Percentiles rank a stretch among this genome's conserved stretches.
Conservation (phyloP, 768 basidiomycete species). For the Xerocomus potaroensis region DNA sequence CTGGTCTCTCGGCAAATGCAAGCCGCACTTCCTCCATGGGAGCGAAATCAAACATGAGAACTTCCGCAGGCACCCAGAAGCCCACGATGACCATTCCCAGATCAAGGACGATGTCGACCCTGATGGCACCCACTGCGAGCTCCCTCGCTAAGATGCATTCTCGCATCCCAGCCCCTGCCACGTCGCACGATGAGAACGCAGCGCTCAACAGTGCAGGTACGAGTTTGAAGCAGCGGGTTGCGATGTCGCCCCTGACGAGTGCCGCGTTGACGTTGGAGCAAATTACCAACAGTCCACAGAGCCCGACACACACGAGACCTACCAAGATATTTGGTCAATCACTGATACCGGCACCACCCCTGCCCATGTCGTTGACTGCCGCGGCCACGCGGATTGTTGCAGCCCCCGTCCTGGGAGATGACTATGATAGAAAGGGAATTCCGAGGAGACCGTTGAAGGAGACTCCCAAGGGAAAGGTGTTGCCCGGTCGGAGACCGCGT, state of each 20-base stretch:
- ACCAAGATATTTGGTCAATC: slow-evolving; percentile 53
- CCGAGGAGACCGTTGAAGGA: slow-evolving; percentile 9
- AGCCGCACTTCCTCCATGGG: slow-evolving; percentile 33
- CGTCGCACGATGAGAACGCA: slow-evolving; percentile 13
- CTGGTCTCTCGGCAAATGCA: slow-evolving; percentile 21
- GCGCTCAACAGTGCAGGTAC: slow-evolving; percentile 5
- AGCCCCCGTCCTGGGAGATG: no score
- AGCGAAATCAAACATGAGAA: slow-evolving; percentile 17
- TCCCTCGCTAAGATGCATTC: slow-evolving; percentile 56
- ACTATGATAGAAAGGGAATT: no score
- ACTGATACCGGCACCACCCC: slow-evolving; percentile 28
- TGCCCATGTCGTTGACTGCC: slow-evolving; percentile 26
- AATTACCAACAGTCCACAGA: slow-evolving; percentile 32
- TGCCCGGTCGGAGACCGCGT: slow-evolving; percentile 58
- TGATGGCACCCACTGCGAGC: slow-evolving; percentile 73
- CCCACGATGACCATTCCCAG: slow-evolving; percentile 11
- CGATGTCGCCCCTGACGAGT: slow-evolving; percentile 4
- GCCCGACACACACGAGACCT: slow-evolving; percentile 15
- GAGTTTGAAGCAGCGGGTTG: slow-evolving; percentile 14
- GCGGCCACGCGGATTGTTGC: slow-evolving; percentile 27
- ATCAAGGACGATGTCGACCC: slow-evolving; percentile 40
- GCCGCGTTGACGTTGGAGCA: slow-evolving; percentile 25
- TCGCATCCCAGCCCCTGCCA: slow-evolving; percentile 24
- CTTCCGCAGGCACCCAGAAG: slow-evolving; percentile 9
- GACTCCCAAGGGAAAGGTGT: slow-evolving; percentile 27